These are phyloP conservation scores for Ophiostoma piceae DNA, from an alignment of 2,329 filamentous ascomycete species.

Conservation along the genomic window DNA sequence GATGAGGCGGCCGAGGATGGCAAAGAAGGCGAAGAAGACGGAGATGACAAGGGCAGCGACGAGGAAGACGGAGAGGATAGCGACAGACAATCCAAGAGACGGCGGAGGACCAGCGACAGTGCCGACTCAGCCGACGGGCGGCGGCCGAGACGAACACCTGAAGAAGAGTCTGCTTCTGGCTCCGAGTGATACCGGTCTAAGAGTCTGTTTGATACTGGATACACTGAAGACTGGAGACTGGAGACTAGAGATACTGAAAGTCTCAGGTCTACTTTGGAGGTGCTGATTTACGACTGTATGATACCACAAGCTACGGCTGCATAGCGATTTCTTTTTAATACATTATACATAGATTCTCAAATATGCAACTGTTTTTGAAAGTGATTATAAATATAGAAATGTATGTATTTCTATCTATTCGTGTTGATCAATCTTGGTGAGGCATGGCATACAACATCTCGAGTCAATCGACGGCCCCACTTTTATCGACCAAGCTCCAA, in stretches of 20 bases:
- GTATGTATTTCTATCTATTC: too few relatives aligned
- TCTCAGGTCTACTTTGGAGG: background rate
- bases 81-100: conserved; percentile 7
- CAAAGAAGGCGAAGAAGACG: too few relatives aligned
- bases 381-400: too few relatives aligned
- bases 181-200: background rate
- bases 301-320: conserved; percentile 5
- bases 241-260: too few relatives aligned
- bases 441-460: too few relatives aligned
- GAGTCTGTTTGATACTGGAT: background rate
- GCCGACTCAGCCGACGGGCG: background rate
- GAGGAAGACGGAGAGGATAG: background rate
- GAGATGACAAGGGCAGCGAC: too few relatives aligned
- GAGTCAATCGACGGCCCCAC: background rate
- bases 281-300: conserved; percentile 5
- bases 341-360: background rate
- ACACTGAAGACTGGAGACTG: background rate
- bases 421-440: too few relatives aligned
- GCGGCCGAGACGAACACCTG: background rate
- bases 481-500: conserved; percentile 11
- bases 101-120: background rate
- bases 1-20: too few relatives aligned
- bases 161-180: background rate
- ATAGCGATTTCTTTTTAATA: background rate
- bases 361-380: too few relatives aligned